These are phyloP conservation scores for Rickenella mellea DNA, from an alignment of 768 basidiomycete genomes.

Conservation along the genomic window DNA sequence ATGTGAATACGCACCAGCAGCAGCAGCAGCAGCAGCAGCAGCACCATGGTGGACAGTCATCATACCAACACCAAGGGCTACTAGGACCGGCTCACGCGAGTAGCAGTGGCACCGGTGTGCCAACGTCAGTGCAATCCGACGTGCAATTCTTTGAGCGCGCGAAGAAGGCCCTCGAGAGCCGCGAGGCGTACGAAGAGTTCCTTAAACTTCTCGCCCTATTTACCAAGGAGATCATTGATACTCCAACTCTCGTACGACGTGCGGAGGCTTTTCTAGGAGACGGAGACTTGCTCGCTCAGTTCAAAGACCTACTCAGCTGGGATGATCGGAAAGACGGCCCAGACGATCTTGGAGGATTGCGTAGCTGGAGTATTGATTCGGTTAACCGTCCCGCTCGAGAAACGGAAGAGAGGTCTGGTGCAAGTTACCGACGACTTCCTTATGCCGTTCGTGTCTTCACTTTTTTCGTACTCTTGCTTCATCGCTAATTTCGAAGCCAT, in stretches of 20 bases:
- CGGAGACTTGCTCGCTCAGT: slow-evolving; percentile 68
- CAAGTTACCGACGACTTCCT: slow-evolving; percentile 87
- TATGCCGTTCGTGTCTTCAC: slow-evolving; percentile 56
- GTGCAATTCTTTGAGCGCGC: slow-evolving; percentile 92
- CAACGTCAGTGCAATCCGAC: slow-evolving; percentile 48
- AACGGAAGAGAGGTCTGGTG: slow-evolving; percentile 73
- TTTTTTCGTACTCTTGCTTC: slow-evolving; percentile 5
- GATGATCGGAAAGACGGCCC: slow-evolving; percentile 53
- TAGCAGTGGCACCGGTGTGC: not conserved
- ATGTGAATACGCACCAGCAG: no score
- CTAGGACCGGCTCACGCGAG: not conserved
- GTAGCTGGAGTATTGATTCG: slow-evolving; percentile 67
- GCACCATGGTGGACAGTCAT: not conserved
- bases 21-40: no score
- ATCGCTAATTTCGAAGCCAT: slow-evolving; percentile 3
- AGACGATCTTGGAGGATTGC: slow-evolving; percentile 65
- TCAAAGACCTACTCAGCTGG: slow-evolving; percentile 80
- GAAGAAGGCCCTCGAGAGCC: slow-evolving; percentile 66
- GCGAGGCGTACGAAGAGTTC: slow-evolving; percentile 86
- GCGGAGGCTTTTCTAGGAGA: slow-evolving; percentile 79
- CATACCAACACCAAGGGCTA: not conserved
- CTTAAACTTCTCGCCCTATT: slow-evolving; percentile 87
- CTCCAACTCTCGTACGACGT: slow-evolving; percentile 70
- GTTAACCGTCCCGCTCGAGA: slow-evolving; percentile 61
- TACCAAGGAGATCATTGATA: slow-evolving; percentile 85